Conservation (phyloP, 441 rosid species). For the Aleurites moluccanus region DNA sequence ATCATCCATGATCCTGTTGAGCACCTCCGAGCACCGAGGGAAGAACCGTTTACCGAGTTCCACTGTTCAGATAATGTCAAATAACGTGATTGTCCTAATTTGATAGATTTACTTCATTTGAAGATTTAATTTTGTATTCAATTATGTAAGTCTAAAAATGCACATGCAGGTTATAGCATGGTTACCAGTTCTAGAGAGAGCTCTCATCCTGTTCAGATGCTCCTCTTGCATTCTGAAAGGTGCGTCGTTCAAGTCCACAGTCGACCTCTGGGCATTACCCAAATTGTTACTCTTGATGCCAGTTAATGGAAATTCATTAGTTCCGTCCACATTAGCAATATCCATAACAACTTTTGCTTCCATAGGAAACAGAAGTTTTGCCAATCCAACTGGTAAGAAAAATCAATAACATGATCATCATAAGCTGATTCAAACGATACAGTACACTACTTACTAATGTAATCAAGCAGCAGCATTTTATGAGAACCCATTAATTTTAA, state of each 20-base stretch:
- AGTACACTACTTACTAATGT: not conserved
- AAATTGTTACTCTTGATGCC: constrained; percentile 33
- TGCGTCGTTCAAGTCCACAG: constrained; percentile 63
- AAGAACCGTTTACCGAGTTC: constrained; percentile 74
- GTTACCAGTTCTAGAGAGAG: constrained; percentile 70
- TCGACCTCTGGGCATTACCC: constrained; percentile 36
- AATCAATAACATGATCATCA: constrained; percentile 6
- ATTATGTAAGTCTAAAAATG: too few relatives aligned
- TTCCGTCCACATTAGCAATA: constrained; percentile 58
- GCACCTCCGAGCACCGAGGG: constrained; percentile 71
- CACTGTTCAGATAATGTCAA: constrained; percentile 41
- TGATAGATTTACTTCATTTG: not conserved
- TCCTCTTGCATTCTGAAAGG: constrained; percentile 65
- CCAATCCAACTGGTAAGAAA: constrained; percentile 62
- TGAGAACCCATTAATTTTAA: not conserved
- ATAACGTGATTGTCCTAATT: not conserved
- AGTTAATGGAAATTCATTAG: constrained; percentile 60
- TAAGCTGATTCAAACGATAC: not conserved
- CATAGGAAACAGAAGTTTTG: constrained; percentile 71
- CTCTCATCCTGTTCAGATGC: constrained; percentile 61
- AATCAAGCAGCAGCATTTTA: too few relatives aligned
- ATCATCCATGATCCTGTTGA: constrained; percentile 77
- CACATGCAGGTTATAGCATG: too few relatives aligned
- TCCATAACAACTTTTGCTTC: constrained; percentile 81
- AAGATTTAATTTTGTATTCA: too few relatives aligned